A percentile compares a stretch with the other conserved stretches of the same genome.
phyloP scores from a whole-genome alignment of 441 rosid species.

The Mallotus repandus region DNA sequence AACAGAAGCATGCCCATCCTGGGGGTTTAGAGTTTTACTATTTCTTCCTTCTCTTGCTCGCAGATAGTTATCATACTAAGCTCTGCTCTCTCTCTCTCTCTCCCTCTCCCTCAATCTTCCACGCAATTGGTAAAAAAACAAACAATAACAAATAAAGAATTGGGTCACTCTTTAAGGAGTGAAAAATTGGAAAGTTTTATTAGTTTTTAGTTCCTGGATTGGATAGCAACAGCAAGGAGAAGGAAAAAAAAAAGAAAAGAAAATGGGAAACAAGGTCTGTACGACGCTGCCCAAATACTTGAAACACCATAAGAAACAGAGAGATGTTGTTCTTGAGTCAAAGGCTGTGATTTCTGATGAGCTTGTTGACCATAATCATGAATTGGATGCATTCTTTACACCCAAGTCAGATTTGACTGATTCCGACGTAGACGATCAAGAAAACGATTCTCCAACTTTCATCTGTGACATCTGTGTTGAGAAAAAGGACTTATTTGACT shows the following conservation, averaged over 20 bases:
- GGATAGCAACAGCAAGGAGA: background rate
- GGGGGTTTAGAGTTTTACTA: background rate
- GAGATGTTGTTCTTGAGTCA: no score
- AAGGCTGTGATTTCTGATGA: background rate
- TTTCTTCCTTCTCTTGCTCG: background rate
- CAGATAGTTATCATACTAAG: no score
- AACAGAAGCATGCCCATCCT: no score
- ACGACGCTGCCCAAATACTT: background rate
- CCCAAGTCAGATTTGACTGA: background rate
- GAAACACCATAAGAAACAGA: background rate
- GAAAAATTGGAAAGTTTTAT: background rate
- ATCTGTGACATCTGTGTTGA: slow-evolving; percentile 41
- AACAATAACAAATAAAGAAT: no score
- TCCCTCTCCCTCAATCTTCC: background rate
- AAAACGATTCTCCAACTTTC: slow-evolving; percentile 6
- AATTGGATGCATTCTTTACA: slow-evolving; percentile 7
- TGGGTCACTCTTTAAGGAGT: background rate
- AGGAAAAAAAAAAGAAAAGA: background rate
- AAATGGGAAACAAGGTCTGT: slow-evolving; percentile 15
- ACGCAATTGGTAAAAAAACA: background rate
- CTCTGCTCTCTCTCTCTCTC: background rate
- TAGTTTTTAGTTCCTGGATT: background rate
- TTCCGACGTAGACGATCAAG: background rate
- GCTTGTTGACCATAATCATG: background rate
- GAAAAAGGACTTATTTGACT: slow-evolving; percentile 11